Evolutionary conservation across 2,329 filamentous ascomycete species (phyloP).

Genomic region (Neoascochyta sp.): DNA sequence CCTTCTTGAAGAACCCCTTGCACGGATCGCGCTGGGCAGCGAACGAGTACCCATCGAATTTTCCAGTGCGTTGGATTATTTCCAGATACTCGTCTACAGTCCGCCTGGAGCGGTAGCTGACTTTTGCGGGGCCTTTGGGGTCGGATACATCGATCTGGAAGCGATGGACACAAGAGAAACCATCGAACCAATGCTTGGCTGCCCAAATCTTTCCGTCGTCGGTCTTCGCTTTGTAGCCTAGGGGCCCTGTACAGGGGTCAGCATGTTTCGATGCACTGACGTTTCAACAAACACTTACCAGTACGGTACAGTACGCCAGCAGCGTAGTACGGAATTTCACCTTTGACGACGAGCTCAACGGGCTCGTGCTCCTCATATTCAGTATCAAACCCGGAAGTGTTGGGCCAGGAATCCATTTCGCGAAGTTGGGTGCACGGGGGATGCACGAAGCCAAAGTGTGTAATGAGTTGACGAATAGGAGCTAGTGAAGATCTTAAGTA

Average conservation of each 20-base stretch:
- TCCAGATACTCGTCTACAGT: slow-evolving; percentile 63
- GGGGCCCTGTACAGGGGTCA: slow-evolving; percentile 63
- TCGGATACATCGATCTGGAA: slow-evolving; percentile 61
- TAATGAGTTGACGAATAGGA: no score
- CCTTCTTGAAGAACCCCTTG: slow-evolving; percentile 67
- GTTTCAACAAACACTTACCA: no score
- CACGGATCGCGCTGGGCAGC: slow-evolving; percentile 71
- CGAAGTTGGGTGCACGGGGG: no score
- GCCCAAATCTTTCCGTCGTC: slow-evolving; percentile 56
- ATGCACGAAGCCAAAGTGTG: no score
- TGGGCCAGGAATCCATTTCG: slow-evolving; percentile 30
- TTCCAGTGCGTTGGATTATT: slow-evolving; percentile 58
- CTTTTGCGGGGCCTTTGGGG: slow-evolving; percentile 38
- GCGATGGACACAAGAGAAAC: slow-evolving; percentile 66
- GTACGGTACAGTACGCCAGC: slow-evolving; percentile 66
- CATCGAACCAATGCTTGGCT: slow-evolving; percentile 78
- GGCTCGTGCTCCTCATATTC: slow-evolving; percentile 64
- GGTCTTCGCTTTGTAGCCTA: slow-evolving; percentile 60
- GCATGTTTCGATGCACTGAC: no score
- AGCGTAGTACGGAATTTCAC: slow-evolving; percentile 66
- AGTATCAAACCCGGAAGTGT: slow-evolving; percentile 54
- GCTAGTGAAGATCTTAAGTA: no score
- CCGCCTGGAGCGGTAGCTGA: slow-evolving; percentile 68
- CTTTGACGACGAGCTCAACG: slow-evolving; percentile 60
- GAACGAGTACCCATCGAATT: slow-evolving; percentile 58